Percentiles rank a stretch among this genome's conserved stretches.
phyloP scores from a whole-genome alignment of 2,329 filamentous ascomycete genomes.

The Lachnellula arida region DNA sequence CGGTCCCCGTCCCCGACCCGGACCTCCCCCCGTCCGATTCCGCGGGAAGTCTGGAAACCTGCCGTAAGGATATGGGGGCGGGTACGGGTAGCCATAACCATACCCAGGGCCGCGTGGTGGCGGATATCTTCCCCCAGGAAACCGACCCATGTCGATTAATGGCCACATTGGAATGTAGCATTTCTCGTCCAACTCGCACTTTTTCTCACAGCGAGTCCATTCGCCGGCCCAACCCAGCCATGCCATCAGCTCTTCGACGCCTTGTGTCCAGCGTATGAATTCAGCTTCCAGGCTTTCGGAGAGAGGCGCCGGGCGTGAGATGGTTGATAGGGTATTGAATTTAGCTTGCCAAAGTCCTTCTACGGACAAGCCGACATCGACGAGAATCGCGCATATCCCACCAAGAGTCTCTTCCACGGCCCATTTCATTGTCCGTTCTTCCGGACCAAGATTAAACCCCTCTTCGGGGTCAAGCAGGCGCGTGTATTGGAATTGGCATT shows the following conservation, averaged over 20 bases:
- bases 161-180: slow-evolving; percentile 51
- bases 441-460: slow-evolving; percentile 25
- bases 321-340: slow-evolving; percentile 23
- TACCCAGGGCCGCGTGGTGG: not conserved
- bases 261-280: slow-evolving; percentile 26
- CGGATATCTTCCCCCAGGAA: slow-evolving; percentile 2
- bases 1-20: slow-evolving; percentile 4
- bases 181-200: slow-evolving; percentile 40
- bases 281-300: slow-evolving; percentile 13
- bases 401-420: slow-evolving; percentile 39
- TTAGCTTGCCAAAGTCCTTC: slow-evolving; percentile 37
- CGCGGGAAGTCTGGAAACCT: not conserved
- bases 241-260: slow-evolving; percentile 39
- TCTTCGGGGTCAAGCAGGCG: slow-evolving; percentile 31
- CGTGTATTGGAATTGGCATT: slow-evolving; percentile 40
- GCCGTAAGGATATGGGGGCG: not conserved
- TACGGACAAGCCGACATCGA: slow-evolving; percentile 40
- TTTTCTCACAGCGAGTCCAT: slow-evolving; percentile 37
- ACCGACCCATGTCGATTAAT: slow-evolving; percentile 21
- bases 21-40: slow-evolving; percentile 6
- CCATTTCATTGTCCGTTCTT: slow-evolving; percentile 36
- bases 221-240: slow-evolving; percentile 49
- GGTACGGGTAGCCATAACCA: slow-evolving; percentile 5
- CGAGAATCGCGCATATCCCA: slow-evolving; percentile 38
- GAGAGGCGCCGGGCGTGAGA: not conserved